phyloP scores from a whole-genome alignment of 805 yeast genomes.

The Sporopachydermia lactativora region DNA sequence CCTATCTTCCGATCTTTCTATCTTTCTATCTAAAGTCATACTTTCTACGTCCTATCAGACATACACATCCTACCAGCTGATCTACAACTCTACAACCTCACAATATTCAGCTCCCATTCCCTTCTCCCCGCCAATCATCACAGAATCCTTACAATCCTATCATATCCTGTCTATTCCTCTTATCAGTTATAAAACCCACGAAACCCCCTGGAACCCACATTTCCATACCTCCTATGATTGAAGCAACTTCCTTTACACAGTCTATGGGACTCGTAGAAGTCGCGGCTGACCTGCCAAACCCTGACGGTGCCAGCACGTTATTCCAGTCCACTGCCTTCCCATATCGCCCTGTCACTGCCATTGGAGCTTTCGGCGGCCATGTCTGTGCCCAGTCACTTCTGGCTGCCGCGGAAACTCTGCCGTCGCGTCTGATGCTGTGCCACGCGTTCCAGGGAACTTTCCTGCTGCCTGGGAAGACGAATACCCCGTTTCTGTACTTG shows the following conservation, averaged over 20 bases:
- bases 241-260: not conserved
- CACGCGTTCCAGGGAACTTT: conserved; percentile 17
- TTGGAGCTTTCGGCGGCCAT: conserved; percentile 12
- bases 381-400: conserved; percentile 15
- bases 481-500: conserved; percentile 16
- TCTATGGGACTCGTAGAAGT: not conserved
- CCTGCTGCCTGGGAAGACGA: conserved; percentile 14
- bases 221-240: no score
- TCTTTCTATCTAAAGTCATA: no score
- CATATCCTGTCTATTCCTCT: no score
- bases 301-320: not conserved
- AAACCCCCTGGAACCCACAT: no score
- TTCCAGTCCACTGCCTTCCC: not conserved
- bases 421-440: conserved; percentile 8
- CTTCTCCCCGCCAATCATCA: no score
- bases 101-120: no score
- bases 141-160: no score
- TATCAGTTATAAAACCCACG: no score
- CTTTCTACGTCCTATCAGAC: no score
- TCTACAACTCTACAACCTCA: no score
- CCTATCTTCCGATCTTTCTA: no score
- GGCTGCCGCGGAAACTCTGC: conserved; percentile 14
- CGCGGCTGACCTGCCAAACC: not conserved
- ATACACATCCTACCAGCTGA: no score
- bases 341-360: not conserved